Evolutionary conservation across 306 rosid species (phyloP).

Genomic region (Dalbergia cultrata): DNA sequence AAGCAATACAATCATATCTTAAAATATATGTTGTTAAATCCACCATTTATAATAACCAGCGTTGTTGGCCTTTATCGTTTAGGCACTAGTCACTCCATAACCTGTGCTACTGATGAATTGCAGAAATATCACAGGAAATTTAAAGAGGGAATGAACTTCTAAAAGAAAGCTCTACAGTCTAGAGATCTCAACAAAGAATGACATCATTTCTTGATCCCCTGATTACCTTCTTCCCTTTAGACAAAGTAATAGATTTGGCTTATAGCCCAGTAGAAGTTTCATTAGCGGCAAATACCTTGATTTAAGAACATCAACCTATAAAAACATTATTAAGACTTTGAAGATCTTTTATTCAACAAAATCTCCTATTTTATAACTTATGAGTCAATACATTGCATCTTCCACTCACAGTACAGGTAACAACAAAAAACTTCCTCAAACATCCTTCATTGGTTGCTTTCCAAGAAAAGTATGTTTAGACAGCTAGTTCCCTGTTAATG

Average conservation of each 20-base stretch:
- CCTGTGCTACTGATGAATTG: conserved; percentile 1
- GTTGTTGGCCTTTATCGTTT: neutral
- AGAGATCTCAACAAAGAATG: neutral
- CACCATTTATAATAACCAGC: neutral
- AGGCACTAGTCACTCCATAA: neutral
- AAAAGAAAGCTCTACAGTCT: conserved; percentile 2
- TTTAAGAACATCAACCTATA: neutral
- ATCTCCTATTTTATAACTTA: neutral
- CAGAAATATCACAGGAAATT: conserved; percentile 5
- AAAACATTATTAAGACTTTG: neutral
- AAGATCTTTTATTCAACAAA: neutral
- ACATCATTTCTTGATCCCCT: neutral
- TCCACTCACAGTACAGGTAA: neutral
- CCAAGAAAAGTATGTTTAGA: conserved; percentile 2
- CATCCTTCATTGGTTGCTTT: conserved; percentile 6
- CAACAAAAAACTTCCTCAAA: neutral
- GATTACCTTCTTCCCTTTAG: conserved; percentile 1
- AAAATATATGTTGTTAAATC: conserved; percentile 11
- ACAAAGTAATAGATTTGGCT: conserved; percentile 1
- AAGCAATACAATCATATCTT: conserved; percentile 26
- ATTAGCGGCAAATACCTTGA: conserved; percentile 11
- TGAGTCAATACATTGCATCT: neutral
- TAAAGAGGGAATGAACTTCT: neutral
- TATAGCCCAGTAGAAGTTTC: neutral
- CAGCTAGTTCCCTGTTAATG: neutral